Percentiles rank a stretch among this genome's conserved stretches.
Conservation (phyloP, 768 basidiomycete species). For the Auricularia heimuer region DNA sequence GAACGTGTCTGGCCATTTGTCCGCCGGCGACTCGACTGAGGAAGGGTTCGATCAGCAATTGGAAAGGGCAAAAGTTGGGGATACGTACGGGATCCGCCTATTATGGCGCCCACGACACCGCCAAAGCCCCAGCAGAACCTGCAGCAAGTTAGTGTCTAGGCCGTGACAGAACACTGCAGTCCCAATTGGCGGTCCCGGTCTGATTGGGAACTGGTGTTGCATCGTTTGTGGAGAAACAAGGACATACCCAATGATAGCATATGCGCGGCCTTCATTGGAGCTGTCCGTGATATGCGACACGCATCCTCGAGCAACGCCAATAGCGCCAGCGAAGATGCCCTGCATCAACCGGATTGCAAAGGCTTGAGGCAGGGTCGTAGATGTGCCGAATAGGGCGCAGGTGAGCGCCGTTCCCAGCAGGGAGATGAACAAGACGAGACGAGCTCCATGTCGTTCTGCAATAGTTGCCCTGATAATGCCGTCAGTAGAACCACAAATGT, state of each 20-base stretch:
- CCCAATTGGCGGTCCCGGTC: background rate
- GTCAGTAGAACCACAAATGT: conserved; percentile 8
- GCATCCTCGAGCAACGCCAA: conserved; percentile 87
- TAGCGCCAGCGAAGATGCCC: conserved; percentile 86
- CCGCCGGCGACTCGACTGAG: conserved; percentile 71
- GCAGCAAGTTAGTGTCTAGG: conserved; percentile 4
- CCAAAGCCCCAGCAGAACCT: conserved; percentile 96
- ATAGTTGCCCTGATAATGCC: conserved; percentile 56
- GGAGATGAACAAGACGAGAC: conserved; percentile 75
- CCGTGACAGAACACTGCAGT: conserved; percentile 7
- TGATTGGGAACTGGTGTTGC: too few species aligned
- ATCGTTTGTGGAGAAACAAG: too few species aligned
- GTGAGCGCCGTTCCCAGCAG: conserved; percentile 78
- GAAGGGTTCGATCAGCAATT: conserved; percentile 3
- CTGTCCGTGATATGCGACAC: conserved; percentile 82
- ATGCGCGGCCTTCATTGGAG: conserved; percentile 89
- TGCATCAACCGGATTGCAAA: conserved; percentile 80
- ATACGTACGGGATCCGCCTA: conserved; percentile 70
- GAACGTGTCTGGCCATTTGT: conserved; percentile 78
- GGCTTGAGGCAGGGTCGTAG: conserved; percentile 66
- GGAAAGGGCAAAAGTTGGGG: conserved; percentile 3
- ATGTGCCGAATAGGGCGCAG: conserved; percentile 69
- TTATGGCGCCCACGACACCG: conserved; percentile 81
- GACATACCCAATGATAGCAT: conserved; percentile 74
- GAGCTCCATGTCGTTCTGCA: conserved; percentile 82